Conservation (phyloP, 2,329 filamentous ascomycete genomes). For the Sarocladium oryzae region DNA sequence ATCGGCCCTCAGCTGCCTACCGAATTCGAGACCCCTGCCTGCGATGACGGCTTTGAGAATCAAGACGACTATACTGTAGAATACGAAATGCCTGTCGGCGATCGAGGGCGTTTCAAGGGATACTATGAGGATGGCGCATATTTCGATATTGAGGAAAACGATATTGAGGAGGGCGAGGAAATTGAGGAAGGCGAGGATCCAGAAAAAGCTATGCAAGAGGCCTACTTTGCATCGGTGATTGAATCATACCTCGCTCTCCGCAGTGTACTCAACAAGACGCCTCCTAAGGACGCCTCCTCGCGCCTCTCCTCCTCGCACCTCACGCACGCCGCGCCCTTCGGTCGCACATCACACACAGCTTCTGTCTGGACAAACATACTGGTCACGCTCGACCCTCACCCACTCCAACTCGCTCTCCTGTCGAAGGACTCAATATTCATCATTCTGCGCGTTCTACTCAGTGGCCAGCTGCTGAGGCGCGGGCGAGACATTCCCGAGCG, state of each 20-base stretch:
- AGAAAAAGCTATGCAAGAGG: slow-evolving; percentile 44
- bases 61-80: slow-evolving; percentile 23
- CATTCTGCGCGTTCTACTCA: slow-evolving; percentile 60
- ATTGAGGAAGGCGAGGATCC: slow-evolving; percentile 21
- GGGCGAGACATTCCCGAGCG: slow-evolving; percentile 55
- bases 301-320: slow-evolving; percentile 48
- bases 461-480: slow-evolving; percentile 55
- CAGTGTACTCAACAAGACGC: slow-evolving; percentile 47
- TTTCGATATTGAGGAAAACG: slow-evolving; percentile 43
- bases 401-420: slow-evolving; percentile 57
- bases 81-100: slow-evolving; percentile 39
- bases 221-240: slow-evolving; percentile 62
- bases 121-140: slow-evolving; percentile 77
- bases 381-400: slow-evolving; percentile 47
- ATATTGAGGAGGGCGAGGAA: slow-evolving; percentile 21
- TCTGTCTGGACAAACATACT: slow-evolving; percentile 47
- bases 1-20: slow-evolving; percentile 45
- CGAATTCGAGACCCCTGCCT: slow-evolving; percentile 24
- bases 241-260: slow-evolving; percentile 62
- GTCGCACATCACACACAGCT: slow-evolving; percentile 37
- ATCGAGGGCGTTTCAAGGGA: slow-evolving; percentile 49
- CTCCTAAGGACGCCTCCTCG: slow-evolving; percentile 45
- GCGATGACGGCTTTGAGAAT: too few species aligned
- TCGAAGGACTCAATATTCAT: slow-evolving; percentile 59
- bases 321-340: slow-evolving; percentile 48